A percentile compares a stretch with the other conserved stretches of the same genome.
Conservation (phyloP, 2,329 filamentous ascomycete genomes). For the Trichophyton simii region DNA sequence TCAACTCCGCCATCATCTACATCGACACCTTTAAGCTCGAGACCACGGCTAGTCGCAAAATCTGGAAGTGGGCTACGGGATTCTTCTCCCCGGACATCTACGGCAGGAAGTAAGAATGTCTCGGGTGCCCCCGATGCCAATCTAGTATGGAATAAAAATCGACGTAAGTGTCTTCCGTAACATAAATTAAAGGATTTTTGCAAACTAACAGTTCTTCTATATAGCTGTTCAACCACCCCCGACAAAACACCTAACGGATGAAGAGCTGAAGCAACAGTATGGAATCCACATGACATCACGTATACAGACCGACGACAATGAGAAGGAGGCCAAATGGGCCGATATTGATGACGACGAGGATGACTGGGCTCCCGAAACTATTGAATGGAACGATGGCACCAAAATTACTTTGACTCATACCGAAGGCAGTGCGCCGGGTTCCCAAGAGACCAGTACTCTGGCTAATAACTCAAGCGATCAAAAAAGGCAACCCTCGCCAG, state of each 20-base stretch:
- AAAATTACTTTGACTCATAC: constrained; percentile 47
- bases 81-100: constrained; percentile 37
- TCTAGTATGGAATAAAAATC: constrained; percentile 59
- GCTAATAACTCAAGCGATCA: background rate
- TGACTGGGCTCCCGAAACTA: constrained; percentile 55
- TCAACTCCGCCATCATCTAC: constrained; percentile 25
- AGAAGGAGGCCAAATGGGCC: constrained; percentile 55
- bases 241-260: constrained; percentile 53
- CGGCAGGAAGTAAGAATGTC: constrained; percentile 35
- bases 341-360: constrained; percentile 59
- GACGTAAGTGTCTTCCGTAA: constrained; percentile 34
- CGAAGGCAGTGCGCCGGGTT: constrained; percentile 18
- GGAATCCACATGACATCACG: constrained; percentile 55
- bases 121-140: constrained; percentile 49
- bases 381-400: constrained; percentile 57
- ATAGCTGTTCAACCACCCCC: constrained; percentile 43
- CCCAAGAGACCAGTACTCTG: constrained; percentile 15
- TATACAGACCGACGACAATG: constrained; percentile 48
- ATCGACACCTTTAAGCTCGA: constrained; percentile 32
- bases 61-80: constrained; percentile 43
- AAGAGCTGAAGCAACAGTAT: constrained; percentile 56
- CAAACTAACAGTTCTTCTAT: constrained; percentile 15
- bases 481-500: constrained; percentile 15
- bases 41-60: constrained; percentile 52
- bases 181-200: background rate